These are phyloP conservation scores for Amanita muscaria DNA, from an alignment of 768 basidiomycete species.

Conservation along the genomic window DNA sequence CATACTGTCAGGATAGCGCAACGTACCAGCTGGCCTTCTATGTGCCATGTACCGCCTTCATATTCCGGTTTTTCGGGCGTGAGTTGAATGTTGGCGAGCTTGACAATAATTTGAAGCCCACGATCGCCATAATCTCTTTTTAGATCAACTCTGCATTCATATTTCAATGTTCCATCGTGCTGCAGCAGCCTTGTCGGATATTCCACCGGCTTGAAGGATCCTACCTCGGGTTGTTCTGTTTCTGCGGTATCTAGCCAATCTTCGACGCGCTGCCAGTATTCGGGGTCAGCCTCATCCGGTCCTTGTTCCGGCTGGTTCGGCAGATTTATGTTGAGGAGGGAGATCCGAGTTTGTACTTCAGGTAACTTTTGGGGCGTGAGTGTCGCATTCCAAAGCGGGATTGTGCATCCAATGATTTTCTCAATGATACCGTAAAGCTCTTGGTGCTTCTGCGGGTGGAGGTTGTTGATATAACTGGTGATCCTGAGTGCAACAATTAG, in stretches of 20 bases:
- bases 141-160: constrained; percentile 8
- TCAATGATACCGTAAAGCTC: constrained; percentile 18
- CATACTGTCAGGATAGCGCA: not conserved
- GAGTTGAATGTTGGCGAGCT: constrained; percentile 24
- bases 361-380: constrained; percentile 13
- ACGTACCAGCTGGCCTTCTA: constrained; percentile 23
- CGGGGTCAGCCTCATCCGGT: constrained; percentile 10
- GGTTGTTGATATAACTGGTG: constrained; percentile 29
- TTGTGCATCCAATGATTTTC: constrained; percentile 14
- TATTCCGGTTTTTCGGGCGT: constrained; percentile 29
- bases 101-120: constrained; percentile 25
- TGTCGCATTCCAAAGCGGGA: constrained; percentile 20
- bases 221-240: constrained; percentile 13
- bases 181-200: constrained; percentile 1
- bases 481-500: constrained; percentile 6
- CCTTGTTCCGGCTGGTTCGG: constrained; percentile 3
- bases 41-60: constrained; percentile 28
- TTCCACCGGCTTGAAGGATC: constrained; percentile 8
- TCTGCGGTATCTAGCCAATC: constrained; percentile 7
- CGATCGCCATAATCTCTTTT: constrained; percentile 10
- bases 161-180: constrained; percentile 1
- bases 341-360: constrained; percentile 2
- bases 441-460: constrained; percentile 19
- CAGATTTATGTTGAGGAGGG: constrained; percentile 10
- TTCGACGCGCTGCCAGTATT: constrained; percentile 6